Evolutionary conservation across 1,139 yeast genomes (phyloP).

Genomic region (Kodamaea anthophila): DNA sequence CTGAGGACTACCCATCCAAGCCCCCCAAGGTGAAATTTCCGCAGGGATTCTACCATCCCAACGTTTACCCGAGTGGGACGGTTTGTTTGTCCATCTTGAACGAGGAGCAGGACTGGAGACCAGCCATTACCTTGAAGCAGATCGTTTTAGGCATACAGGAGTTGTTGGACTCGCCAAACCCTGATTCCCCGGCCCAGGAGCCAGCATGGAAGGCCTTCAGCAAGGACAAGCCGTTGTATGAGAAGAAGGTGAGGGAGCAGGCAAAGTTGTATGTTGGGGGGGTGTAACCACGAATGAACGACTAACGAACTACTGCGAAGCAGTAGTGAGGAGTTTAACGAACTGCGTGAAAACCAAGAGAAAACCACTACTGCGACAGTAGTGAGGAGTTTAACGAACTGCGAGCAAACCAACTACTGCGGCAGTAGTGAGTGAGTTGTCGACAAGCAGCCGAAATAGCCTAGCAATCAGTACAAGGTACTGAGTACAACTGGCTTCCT

Average conservation of each 20-base stretch:
- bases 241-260: constrained; percentile 74
- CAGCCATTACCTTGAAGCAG: constrained; percentile 89
- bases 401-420: too few species aligned
- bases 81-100: constrained; percentile 87
- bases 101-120: constrained; percentile 97
- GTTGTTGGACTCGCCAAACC: constrained; percentile 82
- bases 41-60: constrained; percentile 88
- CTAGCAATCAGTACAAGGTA: too few species aligned
- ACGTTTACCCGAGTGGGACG: constrained; percentile 95
- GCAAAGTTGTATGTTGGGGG: constrained; percentile 61
- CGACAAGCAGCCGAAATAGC: too few species aligned
- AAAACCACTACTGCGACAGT: too few species aligned
- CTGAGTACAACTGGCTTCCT: too few species aligned
- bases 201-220: constrained; percentile 89
- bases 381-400: too few species aligned
- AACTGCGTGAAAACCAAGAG: too few species aligned
- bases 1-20: constrained; percentile 91
- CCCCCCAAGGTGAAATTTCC: constrained; percentile 94
- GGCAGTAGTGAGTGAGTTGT: too few species aligned
- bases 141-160: constrained; percentile 91
- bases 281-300: constrained; percentile 4
- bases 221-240: constrained; percentile 62
- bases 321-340: too few species aligned
- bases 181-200: constrained; percentile 95
- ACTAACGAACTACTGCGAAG: too few species aligned